Conservation (phyloP, 805 yeast genomes). For the Hanseniaspora jakobsenii region DNA sequence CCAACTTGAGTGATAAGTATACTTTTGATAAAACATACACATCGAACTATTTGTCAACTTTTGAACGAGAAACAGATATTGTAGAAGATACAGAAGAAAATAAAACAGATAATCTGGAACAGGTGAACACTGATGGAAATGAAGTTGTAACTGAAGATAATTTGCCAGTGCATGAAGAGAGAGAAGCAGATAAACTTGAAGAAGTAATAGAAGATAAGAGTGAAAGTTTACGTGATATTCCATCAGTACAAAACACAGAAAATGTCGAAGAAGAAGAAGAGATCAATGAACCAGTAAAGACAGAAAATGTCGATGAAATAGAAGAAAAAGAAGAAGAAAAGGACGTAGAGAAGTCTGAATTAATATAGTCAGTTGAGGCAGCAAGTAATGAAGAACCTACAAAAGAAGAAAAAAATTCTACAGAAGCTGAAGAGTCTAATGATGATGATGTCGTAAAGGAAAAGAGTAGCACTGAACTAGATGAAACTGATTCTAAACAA, state of each 20-base stretch:
- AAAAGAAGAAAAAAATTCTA: slow-evolving; percentile 18
- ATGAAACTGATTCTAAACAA: background rate
- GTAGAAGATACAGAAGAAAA: no score
- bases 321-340: slow-evolving; percentile 15
- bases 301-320: slow-evolving; percentile 19
- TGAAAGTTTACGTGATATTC: background rate
- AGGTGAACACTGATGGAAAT: no score
- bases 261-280: slow-evolving; percentile 16
- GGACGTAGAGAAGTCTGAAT: slow-evolving; percentile 12
- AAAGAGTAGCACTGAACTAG: slow-evolving; percentile 8
- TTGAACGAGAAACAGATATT: no score
- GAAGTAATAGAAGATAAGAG: slow-evolving; percentile 14
- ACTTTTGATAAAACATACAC: slow-evolving; percentile 7
- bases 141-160: no score
- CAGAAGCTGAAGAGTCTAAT: slow-evolving; percentile 16
- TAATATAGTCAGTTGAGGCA: slow-evolving; percentile 16
- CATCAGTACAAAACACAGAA: slow-evolving; percentile 4
- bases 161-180: no score
- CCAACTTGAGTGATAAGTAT: background rate
- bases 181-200: slow-evolving; percentile 8
- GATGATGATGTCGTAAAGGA: slow-evolving; percentile 17
- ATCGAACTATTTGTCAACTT: background rate
- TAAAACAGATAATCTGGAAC: no score
- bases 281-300: no score
- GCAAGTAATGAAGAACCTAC: slow-evolving; percentile 17